These are phyloP conservation scores for Albugo laibachii DNA, from an alignment of 352 stramenopile genomes.

Conservation along the genomic window DNA sequence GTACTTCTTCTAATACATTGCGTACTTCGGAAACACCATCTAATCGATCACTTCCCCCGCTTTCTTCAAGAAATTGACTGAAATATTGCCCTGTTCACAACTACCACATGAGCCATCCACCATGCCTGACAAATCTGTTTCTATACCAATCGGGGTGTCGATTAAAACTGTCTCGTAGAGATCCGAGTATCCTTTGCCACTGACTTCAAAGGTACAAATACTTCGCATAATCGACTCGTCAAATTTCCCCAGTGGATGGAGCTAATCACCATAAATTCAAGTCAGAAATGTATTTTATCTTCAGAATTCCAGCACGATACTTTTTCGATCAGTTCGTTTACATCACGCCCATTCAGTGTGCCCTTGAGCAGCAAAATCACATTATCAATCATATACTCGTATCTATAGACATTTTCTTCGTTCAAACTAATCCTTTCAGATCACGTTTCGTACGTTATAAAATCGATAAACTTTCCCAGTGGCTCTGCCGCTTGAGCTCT, in stretches of 20 bases:
- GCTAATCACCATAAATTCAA: slow-evolving; percentile 25
- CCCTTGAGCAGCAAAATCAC: slow-evolving; percentile 98
- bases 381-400: slow-evolving; percentile 99
- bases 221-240: slow-evolving; percentile 97
- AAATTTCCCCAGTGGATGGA: slow-evolving; percentile 97
- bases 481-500: slow-evolving; percentile 91
- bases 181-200: slow-evolving; percentile 94
- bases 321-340: slow-evolving; percentile 94
- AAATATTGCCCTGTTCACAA: slow-evolving; percentile 86
- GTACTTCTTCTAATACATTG: slow-evolving; percentile 96
- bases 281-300: background rate
- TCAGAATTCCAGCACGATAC: slow-evolving; percentile 8
- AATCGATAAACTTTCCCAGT: slow-evolving; percentile 94
- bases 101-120: background rate
- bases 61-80: slow-evolving; percentile 92
- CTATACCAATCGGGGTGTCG: slow-evolving; percentile 90
- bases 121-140: background rate
- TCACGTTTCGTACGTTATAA: slow-evolving; percentile 83
- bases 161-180: slow-evolving; percentile 99
- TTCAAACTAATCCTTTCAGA: background rate
- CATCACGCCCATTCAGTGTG: slow-evolving; percentile 90
- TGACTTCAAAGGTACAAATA: slow-evolving; percentile 96
- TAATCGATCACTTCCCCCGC: slow-evolving; percentile 59
- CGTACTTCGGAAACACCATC: slow-evolving; percentile 78
- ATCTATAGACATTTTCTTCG: slow-evolving; percentile 19